These are phyloP conservation scores for Saksenaea oblongispora DNA, from an alignment of 371 early-diverging fungal genomes.

Conservation along the genomic window DNA sequence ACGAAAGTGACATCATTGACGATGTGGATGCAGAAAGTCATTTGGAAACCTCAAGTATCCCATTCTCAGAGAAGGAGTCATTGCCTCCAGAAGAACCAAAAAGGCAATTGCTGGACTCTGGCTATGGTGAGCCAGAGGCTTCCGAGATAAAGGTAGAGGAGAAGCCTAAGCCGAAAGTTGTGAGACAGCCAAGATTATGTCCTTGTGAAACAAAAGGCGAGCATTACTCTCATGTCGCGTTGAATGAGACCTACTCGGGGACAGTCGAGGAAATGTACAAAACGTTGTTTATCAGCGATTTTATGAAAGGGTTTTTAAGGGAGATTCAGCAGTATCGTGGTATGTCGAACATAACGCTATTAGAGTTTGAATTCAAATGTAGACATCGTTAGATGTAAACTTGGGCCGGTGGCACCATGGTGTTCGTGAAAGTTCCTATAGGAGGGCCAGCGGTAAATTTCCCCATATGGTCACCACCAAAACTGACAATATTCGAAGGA, in stretches of 20 bases:
- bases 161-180: not conserved
- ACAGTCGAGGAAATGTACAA: constrained; percentile 5
- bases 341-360: not conserved
- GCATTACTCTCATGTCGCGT: not conserved
- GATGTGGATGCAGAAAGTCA: constrained; percentile 49
- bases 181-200: not conserved
- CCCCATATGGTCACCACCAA: not conserved
- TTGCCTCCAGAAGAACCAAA: not conserved
- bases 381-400: not conserved
- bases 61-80: constrained; percentile 56
- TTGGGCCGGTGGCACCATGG: not conserved
- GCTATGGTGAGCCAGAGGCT: not conserved
- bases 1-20: not conserved
- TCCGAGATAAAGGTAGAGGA: not conserved
- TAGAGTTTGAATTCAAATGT: not conserved
- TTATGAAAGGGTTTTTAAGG: constrained; percentile 3
- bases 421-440: not conserved
- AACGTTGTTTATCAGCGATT: constrained; percentile 4
- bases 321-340: constrained; percentile 10
- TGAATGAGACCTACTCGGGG: constrained; percentile 6
- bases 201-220: not conserved
- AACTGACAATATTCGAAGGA: not conserved
- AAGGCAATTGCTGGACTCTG: not conserved
- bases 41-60: constrained; percentile 47
- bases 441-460: not conserved